Conservation (phyloP, 208 protist genomes). For the Herpetomonas samuelpessoai region DNA sequence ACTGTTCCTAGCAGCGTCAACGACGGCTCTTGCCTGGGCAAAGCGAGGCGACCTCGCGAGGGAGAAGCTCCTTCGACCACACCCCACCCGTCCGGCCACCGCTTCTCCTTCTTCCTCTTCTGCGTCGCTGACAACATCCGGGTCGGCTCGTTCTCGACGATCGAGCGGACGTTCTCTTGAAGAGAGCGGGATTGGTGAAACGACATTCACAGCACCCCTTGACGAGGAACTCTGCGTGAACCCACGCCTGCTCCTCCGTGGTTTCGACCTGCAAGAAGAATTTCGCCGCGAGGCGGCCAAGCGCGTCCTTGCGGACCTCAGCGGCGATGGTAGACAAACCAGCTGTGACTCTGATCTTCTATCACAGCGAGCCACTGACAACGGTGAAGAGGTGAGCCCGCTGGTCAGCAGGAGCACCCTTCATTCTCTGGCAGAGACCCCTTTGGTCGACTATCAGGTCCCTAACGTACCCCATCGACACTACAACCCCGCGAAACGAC, state of each 20-base stretch:
- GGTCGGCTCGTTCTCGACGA: no score
- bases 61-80: constrained; percentile 13
- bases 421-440: constrained; percentile 17
- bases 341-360: no score
- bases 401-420: constrained; percentile 30
- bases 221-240: background rate
- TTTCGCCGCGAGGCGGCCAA: constrained; percentile 11
- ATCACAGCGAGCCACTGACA: no score
- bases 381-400: background rate
- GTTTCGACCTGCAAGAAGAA: constrained; percentile 41
- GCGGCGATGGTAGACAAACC: background rate
- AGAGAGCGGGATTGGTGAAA: no score
- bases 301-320: background rate
- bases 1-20: constrained; percentile 66
- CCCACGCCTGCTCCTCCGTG: constrained; percentile 21
- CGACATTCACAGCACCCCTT: no score
- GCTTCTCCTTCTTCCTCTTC: no score
- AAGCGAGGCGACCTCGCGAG: constrained; percentile 54
- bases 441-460: constrained; percentile 21
- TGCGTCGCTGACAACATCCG: no score
- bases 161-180: no score
- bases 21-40: constrained; percentile 59
- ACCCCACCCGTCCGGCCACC: constrained; percentile 1
- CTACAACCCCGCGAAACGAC: constrained; percentile 45
- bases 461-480: constrained; percentile 64